Base-by-base conservation (phyloP, 305 asterid genomes). In the Fraxinus xanthoxyloides region DNA sequence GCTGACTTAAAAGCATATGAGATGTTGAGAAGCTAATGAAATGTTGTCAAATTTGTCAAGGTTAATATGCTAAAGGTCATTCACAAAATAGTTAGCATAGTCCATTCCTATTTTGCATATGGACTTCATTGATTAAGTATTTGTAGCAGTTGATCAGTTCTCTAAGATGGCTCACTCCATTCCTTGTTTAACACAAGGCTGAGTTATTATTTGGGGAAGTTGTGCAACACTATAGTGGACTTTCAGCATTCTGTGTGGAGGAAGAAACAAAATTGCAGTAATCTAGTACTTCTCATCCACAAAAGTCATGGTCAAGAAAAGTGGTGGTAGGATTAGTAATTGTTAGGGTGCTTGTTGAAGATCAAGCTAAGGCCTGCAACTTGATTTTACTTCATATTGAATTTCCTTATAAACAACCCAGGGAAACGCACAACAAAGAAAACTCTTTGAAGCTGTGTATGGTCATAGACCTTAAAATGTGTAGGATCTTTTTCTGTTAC, bases 401-500 rank as follows among this genome's bases (percentile, higher is more conserved):
- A 69, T 30, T 69, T 69, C 21, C 75, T 30, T 5, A 28, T 13
- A 51, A 65, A 31, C 19, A 69, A 69, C 75, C 23, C 24, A 70
- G 12, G 15, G 43, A 70, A 31, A 13, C 5, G 5, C 19, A 30
- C 21, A 7, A 6, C 6, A 3, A 17, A 30, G 40, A 69, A 69
- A 70, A 70, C 12, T 32, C 12, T 70, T 31, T 31, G 40, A 70
- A 30, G 76, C 24, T 31, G 5, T 30, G 76, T 70, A 31, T 70
- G 76, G 74, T 67, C 74, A 67, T 67, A 67, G 36, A 34, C 74
- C 74, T 67, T 30, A 67, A 67, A 15, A 28, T 67, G 74, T 67
- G 35, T 13, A 28, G 74, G 38, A 67, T 67, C 74, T 67, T 67
- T 17, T 67, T 67, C 38, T 30, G 23, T 67, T 13, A 67, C 74